Conservation (phyloP, 306 rosid genomes). For the Oxytropis ochrocephala region DNA sequence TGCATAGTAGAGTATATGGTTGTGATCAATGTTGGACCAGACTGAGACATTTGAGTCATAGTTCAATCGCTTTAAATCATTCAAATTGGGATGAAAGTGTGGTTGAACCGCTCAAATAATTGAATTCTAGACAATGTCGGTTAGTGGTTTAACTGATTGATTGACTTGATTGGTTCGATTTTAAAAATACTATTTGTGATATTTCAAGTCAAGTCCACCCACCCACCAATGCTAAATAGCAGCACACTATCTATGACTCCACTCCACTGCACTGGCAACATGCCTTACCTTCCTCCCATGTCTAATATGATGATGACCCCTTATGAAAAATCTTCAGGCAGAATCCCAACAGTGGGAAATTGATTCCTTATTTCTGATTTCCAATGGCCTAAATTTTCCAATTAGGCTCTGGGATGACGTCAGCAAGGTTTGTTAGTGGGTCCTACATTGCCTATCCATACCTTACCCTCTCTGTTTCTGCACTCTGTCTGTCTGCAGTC, state of each 20-base stretch:
- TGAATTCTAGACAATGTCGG: too few species aligned
- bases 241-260: conserved; percentile 16
- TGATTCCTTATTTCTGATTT: conserved; percentile 43
- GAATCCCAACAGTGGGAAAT: conserved; percentile 69
- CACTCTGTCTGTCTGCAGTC: conserved; percentile 19
- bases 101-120: too few species aligned
- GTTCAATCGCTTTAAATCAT: too few species aligned
- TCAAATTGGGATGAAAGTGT: too few species aligned
- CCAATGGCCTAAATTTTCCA: conserved; percentile 40
- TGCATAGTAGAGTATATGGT: conserved; percentile 21
- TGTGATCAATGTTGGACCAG: background rate
- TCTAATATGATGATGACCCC: conserved; percentile 37
- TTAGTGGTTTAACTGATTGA: too few species aligned
- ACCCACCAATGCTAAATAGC: conserved; percentile 29
- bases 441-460: conserved; percentile 24
- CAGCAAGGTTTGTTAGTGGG: conserved; percentile 28
- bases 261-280: conserved; percentile 14
- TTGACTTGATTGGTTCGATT: too few species aligned
- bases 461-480: conserved; percentile 16
- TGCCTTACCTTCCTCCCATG: conserved; percentile 35
- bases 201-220: conserved; percentile 31
- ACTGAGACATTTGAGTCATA: too few species aligned
- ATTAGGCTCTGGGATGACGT: conserved; percentile 34
- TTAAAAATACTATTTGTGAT: background rate
- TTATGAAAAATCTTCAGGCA: conserved; percentile 60